Percentiles rank a stretch among this genome's conserved stretches.
phyloP scores from a whole-genome alignment of 148 eudicot species.

The Amaranthus palmeri region DNA sequence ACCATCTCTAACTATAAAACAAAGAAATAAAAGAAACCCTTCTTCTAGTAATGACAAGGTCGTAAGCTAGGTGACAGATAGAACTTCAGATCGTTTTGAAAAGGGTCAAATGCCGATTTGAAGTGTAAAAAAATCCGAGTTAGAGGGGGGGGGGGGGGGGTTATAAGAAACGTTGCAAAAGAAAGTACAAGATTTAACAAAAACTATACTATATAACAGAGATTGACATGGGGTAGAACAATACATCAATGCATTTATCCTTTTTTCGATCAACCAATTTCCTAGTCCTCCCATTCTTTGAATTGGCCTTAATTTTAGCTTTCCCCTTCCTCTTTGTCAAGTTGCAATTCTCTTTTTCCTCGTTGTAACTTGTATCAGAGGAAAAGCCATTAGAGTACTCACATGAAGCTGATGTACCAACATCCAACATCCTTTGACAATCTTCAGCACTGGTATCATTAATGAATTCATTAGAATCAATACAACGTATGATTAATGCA shows the following conservation, averaged over 20 bases:
- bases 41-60: not conserved
- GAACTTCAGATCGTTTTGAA: not conserved
- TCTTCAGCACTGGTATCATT: constrained; percentile 29
- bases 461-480: not conserved
- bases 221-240: constrained; percentile 15
- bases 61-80: not conserved
- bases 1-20: not conserved
- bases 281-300: constrained; percentile 26
- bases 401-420: constrained; percentile 28
- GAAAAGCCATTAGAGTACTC: constrained; percentile 29
- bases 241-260: constrained; percentile 36
- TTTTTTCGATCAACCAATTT: constrained; percentile 10
- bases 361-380: constrained; percentile 22
- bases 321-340: constrained; percentile 32
- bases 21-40: not conserved
- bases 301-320: constrained; percentile 16
- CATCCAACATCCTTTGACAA: constrained; percentile 23
- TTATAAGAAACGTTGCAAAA: not conserved
- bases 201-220: not conserved
- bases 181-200: not conserved
- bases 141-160: not conserved
- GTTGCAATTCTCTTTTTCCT: constrained; percentile 20
- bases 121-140: constrained; percentile 3
- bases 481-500: not conserved
- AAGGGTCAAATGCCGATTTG: not conserved